A percentile compares a stretch with the other conserved stretches of the same genome.
Evolutionary conservation across 495 filamentous ascomycete genomes (phyloP).

Genomic region (Penicillium roqueforti): DNA sequence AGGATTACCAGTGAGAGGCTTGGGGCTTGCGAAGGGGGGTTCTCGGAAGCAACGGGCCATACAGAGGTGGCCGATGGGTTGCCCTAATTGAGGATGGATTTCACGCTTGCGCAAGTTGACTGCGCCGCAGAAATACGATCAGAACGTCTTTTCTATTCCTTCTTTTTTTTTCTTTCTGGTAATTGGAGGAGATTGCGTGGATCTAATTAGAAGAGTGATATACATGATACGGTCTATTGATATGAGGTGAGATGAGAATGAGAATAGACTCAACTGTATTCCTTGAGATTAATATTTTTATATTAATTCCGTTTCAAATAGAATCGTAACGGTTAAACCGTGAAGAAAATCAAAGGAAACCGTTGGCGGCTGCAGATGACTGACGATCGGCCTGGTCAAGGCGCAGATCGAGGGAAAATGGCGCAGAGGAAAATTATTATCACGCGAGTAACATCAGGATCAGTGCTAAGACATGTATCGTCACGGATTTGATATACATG

Average conservation of each 20-base stretch:
- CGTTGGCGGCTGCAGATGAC: constrained; percentile 22
- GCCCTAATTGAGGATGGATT: constrained; percentile 1
- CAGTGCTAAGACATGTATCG: not conserved
- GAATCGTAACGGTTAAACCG: not conserved
- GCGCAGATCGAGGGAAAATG: constrained; percentile 15
- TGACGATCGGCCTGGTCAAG: constrained; percentile 18
- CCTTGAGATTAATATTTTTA: too few species aligned
- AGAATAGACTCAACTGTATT: too few species aligned
- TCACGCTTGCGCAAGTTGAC: constrained; percentile 13
- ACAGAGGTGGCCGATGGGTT: not conserved
- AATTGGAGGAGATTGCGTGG: not conserved
- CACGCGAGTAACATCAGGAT: constrained; percentile 2
- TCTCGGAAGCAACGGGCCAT: constrained; percentile 9
- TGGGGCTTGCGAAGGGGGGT: constrained; percentile 4
- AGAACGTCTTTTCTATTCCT: not conserved
- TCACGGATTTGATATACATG: not conserved
- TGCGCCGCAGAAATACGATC: constrained; percentile 9
- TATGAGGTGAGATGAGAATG: too few species aligned
- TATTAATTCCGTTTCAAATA: too few species aligned
- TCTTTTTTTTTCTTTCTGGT: not conserved
- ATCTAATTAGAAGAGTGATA: too few species aligned
- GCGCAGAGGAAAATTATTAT: not conserved
- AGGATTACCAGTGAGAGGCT: constrained; percentile 2
- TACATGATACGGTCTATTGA: too few species aligned
- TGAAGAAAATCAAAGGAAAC: constrained; percentile 13